phyloP scores from a whole-genome alignment of 257 asterid species.

The Perilla frutescens region DNA sequence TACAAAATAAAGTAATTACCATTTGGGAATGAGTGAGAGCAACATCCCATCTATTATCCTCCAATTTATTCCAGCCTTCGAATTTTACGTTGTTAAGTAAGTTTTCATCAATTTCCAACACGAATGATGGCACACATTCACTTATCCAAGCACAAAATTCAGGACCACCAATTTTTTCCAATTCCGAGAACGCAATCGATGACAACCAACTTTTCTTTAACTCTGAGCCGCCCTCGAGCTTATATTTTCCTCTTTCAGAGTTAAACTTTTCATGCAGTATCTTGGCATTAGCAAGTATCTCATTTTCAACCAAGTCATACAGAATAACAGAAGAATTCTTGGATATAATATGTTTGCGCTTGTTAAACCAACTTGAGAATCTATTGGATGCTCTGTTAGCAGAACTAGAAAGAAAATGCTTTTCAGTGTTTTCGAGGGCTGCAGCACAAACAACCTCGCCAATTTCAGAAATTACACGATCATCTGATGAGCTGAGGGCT shows the following conservation, averaged over 20 bases:
- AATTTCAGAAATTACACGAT: slow-evolving; percentile 60
- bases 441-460: slow-evolving; percentile 82
- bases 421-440: slow-evolving; percentile 65
- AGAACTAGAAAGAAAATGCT: slow-evolving; percentile 43
- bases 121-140: slow-evolving; percentile 70
- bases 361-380: slow-evolving; percentile 56
- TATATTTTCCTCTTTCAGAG: slow-evolving; percentile 50
- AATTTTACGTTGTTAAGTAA: slow-evolving; percentile 57
- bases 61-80: slow-evolving; percentile 68
- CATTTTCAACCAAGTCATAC: slow-evolving; percentile 59
- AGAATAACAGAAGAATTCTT: slow-evolving; percentile 65
- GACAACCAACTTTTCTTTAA: slow-evolving; percentile 62
- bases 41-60: slow-evolving; percentile 61
- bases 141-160: slow-evolving; percentile 82
- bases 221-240: slow-evolving; percentile 41
- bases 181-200: slow-evolving; percentile 53
- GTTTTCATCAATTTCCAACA: slow-evolving; percentile 65
- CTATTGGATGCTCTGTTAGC: slow-evolving; percentile 41
- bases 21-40: slow-evolving; percentile 83
- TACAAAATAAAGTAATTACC: slow-evolving; percentile 51
- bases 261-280: slow-evolving; percentile 58
- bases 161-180: slow-evolving; percentile 82
- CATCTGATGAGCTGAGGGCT: slow-evolving; percentile 66
- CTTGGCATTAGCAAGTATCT: slow-evolving; percentile 60
- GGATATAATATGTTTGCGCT: slow-evolving; percentile 58